Evolutionary conservation across 1,139 yeast species (phyloP), one percentile per base, ranked within the genome.

Genomic region (Debaryomyces singareniensis): DNA sequence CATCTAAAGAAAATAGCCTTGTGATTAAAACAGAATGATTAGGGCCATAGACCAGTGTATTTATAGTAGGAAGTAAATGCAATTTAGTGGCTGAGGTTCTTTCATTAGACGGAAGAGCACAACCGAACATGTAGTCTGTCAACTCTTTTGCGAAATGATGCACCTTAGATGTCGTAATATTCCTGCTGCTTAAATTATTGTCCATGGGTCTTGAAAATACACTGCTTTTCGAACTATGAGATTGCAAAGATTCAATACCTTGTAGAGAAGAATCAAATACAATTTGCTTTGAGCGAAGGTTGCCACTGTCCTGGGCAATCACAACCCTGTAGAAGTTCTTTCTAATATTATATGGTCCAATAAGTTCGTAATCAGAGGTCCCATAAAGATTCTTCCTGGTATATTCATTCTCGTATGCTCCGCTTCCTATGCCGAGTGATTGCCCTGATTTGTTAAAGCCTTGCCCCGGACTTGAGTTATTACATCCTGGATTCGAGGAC

Each of bases 51-150:
- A 51, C 39, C 38, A 47, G 49, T 30, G 46, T 51, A 29, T 64
- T 55, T 13, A 70, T 42, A 2, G 62, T 49, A 1, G 77, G 77
- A 13, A 74, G 47, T 18, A 58, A 43, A 45, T 73, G 78, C 5
- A 73, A 43, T 37, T 73, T 74, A 2, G 74, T 68, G 12, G 64
- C 49, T 15, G 61, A 47, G 21, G 57, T 58, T n/a, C 58, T 49
- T 36, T 73, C 78, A 37, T 60, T 69, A 4, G 70, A 53, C 10
- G 77, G 75, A 21, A 73, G 48, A 1, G 78, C 78, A 35, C 73
- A 68, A 4, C 80, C 80, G 47, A 72, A 74, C 71, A 72, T 69
- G 40, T 62, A 70, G 35, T 69, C 69, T 28, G 68, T 61, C 22
- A 74, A 44, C 36, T 73, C 78, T 33, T 55, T 53, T 7, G 53